phyloP scores from a whole-genome alignment of 176 grass and related monocot species.

The Cymbopogon citratus region DNA sequence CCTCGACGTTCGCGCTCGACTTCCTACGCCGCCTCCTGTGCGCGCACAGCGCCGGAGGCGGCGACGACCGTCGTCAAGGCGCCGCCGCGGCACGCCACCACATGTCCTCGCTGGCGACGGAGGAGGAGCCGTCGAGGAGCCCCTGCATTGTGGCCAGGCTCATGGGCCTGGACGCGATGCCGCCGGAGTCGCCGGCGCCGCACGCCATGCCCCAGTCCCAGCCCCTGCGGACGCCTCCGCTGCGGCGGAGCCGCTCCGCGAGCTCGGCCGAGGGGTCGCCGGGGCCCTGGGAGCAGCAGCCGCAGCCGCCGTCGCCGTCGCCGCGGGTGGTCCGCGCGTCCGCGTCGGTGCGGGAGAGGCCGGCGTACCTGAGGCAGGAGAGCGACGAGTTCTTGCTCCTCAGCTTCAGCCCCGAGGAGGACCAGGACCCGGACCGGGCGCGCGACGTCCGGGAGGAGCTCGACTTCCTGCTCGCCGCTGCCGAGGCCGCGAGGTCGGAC shows the following conservation, averaged over 20 bases:
- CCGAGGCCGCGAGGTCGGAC: no score
- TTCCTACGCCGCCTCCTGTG: slow-evolving; percentile 61
- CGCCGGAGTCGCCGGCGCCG: neutral
- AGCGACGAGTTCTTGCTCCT: slow-evolving; percentile 84
- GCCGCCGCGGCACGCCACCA: neutral
- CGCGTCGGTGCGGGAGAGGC: slow-evolving; percentile 39
- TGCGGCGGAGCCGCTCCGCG: slow-evolving; percentile 39
- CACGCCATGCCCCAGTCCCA: neutral
- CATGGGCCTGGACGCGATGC: slow-evolving; percentile 90
- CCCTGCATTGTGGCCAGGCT: slow-evolving; percentile 84
- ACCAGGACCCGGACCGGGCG: neutral
- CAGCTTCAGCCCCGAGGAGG: slow-evolving; percentile 65
- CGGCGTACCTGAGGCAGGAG: slow-evolving; percentile 59
- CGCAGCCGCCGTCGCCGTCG: neutral
- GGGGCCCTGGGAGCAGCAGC: neutral
- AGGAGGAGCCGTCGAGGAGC: neutral
- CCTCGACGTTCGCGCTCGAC: slow-evolving; percentile 29
- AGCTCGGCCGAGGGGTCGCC: slow-evolving; percentile 49
- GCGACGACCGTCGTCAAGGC: neutral
- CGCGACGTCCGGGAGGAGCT: neutral
- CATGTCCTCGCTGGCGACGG: neutral
- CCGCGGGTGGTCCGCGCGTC: neutral
- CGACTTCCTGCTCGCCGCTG: neutral
- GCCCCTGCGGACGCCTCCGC: neutral
- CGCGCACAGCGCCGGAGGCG: slow-evolving; percentile 9